These are phyloP conservation scores for Kurtzmaniella natalensis DNA, from an alignment of 1,139 yeast genomes.

Conservation along the genomic window DNA sequence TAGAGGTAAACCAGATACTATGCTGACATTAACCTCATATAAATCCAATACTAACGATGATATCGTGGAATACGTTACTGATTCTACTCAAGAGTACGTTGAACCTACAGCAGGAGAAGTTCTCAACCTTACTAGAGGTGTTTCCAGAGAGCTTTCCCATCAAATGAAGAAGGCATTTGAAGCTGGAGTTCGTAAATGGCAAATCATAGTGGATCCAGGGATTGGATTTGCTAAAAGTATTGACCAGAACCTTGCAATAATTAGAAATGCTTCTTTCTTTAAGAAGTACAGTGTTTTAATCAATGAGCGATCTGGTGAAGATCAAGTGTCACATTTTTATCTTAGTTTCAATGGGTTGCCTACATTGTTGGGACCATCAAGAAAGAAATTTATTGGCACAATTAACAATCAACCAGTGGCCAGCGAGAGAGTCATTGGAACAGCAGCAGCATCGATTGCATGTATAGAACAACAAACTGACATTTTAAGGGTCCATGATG, in stretches of 20 bases:
- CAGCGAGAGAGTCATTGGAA: constrained; percentile 63
- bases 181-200: constrained; percentile 81
- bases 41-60: constrained; percentile 36
- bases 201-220: constrained; percentile 89
- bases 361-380: constrained; percentile 77
- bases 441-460: constrained; percentile 73
- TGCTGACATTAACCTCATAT: constrained; percentile 61
- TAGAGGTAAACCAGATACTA: constrained; percentile 75
- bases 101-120: constrained; percentile 21
- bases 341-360: constrained; percentile 53
- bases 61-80: constrained; percentile 34
- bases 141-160: constrained; percentile 60
- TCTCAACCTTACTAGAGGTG: constrained; percentile 34
- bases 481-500: constrained; percentile 88
- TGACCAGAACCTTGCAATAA: constrained; percentile 61
- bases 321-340: constrained; percentile 22
- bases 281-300: constrained; percentile 43
- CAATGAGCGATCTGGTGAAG: constrained; percentile 19
- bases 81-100: constrained; percentile 17
- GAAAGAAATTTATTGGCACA: constrained; percentile 81
- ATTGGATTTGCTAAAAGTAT: constrained; percentile 84
- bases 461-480: constrained; percentile 73
- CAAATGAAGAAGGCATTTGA: constrained; percentile 54
- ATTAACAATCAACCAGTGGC: constrained; percentile 52
- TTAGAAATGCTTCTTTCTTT: constrained; percentile 55